Evolutionary conservation across 140 eudicot species (phyloP).

Genomic region (Oenanthe javanica): DNA sequence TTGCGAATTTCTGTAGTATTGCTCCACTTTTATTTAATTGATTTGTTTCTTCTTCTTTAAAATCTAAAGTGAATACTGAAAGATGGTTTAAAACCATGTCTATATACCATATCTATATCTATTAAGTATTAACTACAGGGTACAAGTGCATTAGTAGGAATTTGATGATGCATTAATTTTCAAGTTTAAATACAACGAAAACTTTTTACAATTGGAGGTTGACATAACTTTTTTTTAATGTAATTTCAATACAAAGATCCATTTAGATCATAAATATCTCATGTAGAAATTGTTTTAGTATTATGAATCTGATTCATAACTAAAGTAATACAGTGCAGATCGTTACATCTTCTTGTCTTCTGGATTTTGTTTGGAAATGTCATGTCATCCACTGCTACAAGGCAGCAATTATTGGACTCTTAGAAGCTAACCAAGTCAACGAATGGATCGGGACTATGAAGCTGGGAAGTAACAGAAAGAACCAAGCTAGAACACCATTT

Average conservation of each 20-base stretch:
- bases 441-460: constrained; percentile 86
- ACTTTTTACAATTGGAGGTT: neutral
- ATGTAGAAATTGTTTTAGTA: neutral
- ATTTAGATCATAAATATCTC: neutral
- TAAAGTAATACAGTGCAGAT: constrained; percentile 24
- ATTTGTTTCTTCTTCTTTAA: neutral
- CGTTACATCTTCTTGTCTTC: constrained; percentile 56
- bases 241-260: too few species aligned
- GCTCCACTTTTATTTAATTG: neutral
- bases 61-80: neutral
- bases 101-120: too few species aligned
- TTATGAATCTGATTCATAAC: neutral
- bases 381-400: constrained; percentile 78
- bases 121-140: neutral
- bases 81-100: neutral
- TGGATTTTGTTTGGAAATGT: constrained; percentile 76
- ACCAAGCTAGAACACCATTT: constrained; percentile 16
- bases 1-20: neutral
- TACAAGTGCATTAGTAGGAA: neutral
- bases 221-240: neutral
- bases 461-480: constrained; percentile 25
- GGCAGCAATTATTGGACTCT: constrained; percentile 69
- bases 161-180: neutral
- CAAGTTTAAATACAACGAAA: too few species aligned
- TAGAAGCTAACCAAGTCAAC: constrained; percentile 61